Percentiles rank a stretch among this genome's conserved stretches.
Evolutionary conservation across 176 grass and related monocot species (phyloP).

Genomic region (Musa beccarii): DNA sequence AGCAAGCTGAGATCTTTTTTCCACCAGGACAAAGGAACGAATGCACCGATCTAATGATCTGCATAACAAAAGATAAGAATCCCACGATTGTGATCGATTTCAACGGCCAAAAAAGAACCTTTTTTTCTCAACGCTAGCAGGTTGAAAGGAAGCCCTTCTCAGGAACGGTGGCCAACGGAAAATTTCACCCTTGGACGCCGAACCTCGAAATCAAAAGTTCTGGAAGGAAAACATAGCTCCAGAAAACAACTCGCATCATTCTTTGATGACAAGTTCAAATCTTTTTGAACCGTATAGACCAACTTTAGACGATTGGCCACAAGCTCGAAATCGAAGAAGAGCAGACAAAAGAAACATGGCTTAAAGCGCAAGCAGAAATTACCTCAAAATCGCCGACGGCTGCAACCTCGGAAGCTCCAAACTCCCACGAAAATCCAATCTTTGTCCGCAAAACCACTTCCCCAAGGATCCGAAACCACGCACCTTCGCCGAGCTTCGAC

Average conservation of each 20-base stretch:
- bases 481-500: no score
- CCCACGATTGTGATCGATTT: no score
- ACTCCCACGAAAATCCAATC: not conserved
- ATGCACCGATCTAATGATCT: not conserved
- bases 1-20: not conserved
- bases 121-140: no score
- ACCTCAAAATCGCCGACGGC: not conserved
- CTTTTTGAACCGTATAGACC: not conserved
- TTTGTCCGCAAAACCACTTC: not conserved
- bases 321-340: not conserved
- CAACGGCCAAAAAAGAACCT: no score
- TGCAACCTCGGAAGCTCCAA: not conserved
- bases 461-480: not conserved
- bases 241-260: not conserved
- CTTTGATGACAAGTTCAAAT: no score
- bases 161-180: not conserved
- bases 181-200: not conserved
- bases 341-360: not conserved
- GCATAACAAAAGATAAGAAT: not conserved
- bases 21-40: not conserved
- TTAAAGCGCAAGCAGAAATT: not conserved
- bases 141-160: not conserved
- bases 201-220: not conserved
- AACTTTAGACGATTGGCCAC: not conserved
- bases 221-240: not conserved